Evolutionary conservation across 805 yeast genomes (phyloP), one percentile per base, ranked within the genome.

Genomic region (Barnettozyma salicaria): DNA sequence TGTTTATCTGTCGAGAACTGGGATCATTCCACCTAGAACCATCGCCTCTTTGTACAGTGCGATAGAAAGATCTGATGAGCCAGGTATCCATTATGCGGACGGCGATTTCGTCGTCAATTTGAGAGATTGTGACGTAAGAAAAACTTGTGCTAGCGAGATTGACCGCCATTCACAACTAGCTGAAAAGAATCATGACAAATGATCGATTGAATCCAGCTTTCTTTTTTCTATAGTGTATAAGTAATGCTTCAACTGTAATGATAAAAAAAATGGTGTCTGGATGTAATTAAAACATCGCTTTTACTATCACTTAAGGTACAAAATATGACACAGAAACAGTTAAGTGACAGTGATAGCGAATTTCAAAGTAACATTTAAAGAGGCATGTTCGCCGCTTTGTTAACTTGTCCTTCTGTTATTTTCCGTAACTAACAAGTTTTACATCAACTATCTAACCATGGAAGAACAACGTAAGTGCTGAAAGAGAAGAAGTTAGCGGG

Each of bases 101-200:
- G 89, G 86, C 24, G 94, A 85, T 55, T 72, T 83, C 37, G 76
- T 79, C 19, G 82, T 73, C 3, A 69, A 70, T 37, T 76, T 86
- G 60, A 64, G 70, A 45, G 74, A 70, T 28, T 81, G 89, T 60
- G 64, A 61, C 18, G 53, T 47, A n/a, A 59, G 65, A 34, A 60
- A 61, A 17, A 56, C 70, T 18, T 82, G 90, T 63, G 79, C 72
- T 40, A 48, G 59, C 33, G 71, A 70, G 14, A 59, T 76, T 40
- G 64, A 64, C 16, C 25, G 43, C 6, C 67, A 66, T 39, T 63
- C 60, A 62, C 37, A 27, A 19, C 36, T 37, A 5, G 41, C 44
- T 7, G 52, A 49, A 14, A 36, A 33, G 16, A 24, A 30, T 13
- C 28, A 39, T n/a, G n/a, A n/a, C n/a, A n/a, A n/a, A n/a, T n/a